phyloP scores from a whole-genome alignment of 2,329 filamentous ascomycete species.

The Paraconiothyrium brasiliense region DNA sequence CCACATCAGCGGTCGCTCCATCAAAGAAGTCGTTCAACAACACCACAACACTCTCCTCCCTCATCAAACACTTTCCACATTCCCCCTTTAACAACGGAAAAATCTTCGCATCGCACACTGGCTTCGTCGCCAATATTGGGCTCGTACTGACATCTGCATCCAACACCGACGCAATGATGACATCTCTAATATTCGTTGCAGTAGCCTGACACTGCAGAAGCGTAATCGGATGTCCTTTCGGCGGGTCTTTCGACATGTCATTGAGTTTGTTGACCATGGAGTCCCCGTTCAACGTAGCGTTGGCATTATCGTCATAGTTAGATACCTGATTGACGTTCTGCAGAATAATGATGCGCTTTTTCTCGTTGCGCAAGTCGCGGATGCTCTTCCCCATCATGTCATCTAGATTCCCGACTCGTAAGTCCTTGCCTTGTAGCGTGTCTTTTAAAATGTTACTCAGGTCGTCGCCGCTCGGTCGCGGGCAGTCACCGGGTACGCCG shows the following conservation, averaged over 20 bases:
- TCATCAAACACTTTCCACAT: constrained; percentile 47
- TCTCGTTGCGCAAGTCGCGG: constrained; percentile 34
- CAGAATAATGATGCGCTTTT: constrained; percentile 39
- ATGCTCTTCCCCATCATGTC: constrained; percentile 41
- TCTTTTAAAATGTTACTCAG: constrained; percentile 50
- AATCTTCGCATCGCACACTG: constrained; percentile 59
- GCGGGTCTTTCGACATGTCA: constrained; percentile 31
- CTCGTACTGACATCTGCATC: constrained; percentile 56
- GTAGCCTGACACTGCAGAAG: constrained; percentile 61
- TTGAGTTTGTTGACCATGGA: constrained; percentile 39
- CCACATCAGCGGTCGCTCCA: constrained; percentile 59
- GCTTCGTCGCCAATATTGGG: constrained; percentile 61
- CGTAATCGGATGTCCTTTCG: constrained; percentile 33
- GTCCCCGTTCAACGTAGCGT: constrained; percentile 42
- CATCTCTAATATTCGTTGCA: constrained; percentile 59
- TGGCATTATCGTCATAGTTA: constrained; percentile 47
- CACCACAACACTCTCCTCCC: constrained; percentile 56
- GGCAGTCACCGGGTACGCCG: constrained; percentile 59
- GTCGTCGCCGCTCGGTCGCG: constrained; percentile 54
- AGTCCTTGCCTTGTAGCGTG: constrained; percentile 34
- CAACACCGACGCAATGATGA: constrained; percentile 58
- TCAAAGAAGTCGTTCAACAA: constrained; percentile 63
- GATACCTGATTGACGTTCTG: constrained; percentile 36
- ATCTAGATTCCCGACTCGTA: constrained; percentile 33
- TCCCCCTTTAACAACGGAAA: constrained; percentile 59